Conservation (phyloP, 2,329 filamentous ascomycete species). For the Microcyclospora tardicrescens region DNA sequence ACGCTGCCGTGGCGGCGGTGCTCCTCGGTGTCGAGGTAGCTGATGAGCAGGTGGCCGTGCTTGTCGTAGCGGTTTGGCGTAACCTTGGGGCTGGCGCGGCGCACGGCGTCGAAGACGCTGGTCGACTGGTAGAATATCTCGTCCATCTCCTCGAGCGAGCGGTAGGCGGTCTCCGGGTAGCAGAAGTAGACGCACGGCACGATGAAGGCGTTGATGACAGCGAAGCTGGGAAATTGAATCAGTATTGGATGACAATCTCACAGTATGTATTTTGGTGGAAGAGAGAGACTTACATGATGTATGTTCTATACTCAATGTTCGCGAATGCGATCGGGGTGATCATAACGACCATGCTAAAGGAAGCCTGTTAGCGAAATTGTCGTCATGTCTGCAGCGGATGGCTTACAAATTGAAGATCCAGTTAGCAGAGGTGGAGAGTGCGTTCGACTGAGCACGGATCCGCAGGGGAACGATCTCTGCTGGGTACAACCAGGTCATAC, state of each 20-base stretch:
- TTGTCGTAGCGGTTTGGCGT: constrained; percentile 45
- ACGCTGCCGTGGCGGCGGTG: constrained; percentile 1
- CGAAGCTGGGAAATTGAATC: constrained; percentile 31
- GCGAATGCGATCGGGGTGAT: constrained; percentile 47
- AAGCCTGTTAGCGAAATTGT: background rate
- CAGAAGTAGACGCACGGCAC: constrained; percentile 37
- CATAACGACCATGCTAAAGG: constrained; percentile 39
- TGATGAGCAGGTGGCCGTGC: constrained; percentile 42
- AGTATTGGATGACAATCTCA: too few species aligned
- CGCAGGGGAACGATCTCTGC: constrained; percentile 23
- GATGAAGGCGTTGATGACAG: constrained; percentile 50
- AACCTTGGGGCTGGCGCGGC: constrained; percentile 33
- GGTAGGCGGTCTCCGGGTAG: constrained; percentile 46
- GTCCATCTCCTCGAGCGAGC: constrained; percentile 49
- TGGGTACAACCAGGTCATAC: constrained; percentile 21
- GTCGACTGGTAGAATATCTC: constrained; percentile 50
- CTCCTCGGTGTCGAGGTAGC: constrained; percentile 29
- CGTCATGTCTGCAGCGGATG: background rate
- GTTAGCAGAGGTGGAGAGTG: constrained; percentile 38
- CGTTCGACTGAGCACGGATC: constrained; percentile 23
- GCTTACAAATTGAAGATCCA: constrained; percentile 43
- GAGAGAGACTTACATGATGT: constrained; percentile 35
- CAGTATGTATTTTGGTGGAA: too few species aligned
- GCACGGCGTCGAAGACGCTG: constrained; percentile 37
- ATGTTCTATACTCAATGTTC: constrained; percentile 45